Percentiles rank a stretch among this genome's conserved stretches.
phyloP scores from a whole-genome alignment of 768 basidiomycete species.

The Lyophyllum shimeji region DNA sequence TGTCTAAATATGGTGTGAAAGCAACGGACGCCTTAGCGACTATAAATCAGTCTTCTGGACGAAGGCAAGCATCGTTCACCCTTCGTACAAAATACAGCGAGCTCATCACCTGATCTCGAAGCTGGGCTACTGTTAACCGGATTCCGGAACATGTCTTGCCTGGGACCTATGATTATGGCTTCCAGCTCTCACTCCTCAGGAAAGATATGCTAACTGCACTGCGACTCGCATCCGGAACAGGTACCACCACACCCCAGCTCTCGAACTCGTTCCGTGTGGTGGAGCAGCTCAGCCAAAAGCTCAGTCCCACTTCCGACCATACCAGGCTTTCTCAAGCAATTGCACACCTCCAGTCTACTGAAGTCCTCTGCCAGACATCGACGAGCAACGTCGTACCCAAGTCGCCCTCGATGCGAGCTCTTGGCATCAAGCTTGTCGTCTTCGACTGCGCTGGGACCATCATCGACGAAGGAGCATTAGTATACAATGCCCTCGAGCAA shows the following conservation, averaged over 20 bases:
- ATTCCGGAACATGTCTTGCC: constrained; percentile 7
- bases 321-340: too few species aligned
- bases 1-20: constrained; percentile 8
- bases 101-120: too few species aligned
- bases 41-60: constrained; percentile 12
- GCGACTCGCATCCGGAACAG: constrained; percentile 6
- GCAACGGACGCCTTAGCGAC: not conserved
- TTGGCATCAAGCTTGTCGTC: constrained; percentile 11
- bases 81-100: too few species aligned
- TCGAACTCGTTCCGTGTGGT: constrained; percentile 8
- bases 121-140: constrained; percentile 4
- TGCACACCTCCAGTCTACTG: too few species aligned
- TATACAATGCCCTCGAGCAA: constrained; percentile 9
- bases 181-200: constrained; percentile 11
- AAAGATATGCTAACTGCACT: constrained; percentile 14
- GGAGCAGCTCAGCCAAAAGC: not conserved
- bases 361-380: not conserved
- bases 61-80: constrained; percentile 1
- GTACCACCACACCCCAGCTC: constrained; percentile 7
- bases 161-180: constrained; percentile 12
- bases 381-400: not conserved
- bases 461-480: constrained; percentile 12
- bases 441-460: constrained; percentile 15
- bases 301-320: too few species aligned
- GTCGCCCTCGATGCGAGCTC: constrained; percentile 8